Percentiles rank a stretch among this genome's conserved stretches.
Conservation (phyloP, 768 basidiomycete species). For the Paxillus involutus region DNA sequence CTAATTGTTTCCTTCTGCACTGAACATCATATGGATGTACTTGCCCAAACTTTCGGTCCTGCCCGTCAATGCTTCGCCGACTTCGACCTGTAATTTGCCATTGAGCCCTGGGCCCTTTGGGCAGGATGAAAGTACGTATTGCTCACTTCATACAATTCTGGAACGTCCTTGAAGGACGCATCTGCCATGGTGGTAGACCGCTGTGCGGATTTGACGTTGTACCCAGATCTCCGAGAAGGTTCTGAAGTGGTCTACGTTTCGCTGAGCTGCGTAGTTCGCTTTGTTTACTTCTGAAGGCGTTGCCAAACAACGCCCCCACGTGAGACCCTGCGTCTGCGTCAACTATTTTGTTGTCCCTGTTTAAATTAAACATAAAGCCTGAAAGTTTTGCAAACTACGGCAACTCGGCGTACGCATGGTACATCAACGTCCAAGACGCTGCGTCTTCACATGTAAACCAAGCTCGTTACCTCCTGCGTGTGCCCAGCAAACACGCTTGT, state of each 20-base stretch:
- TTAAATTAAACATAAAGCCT: too few species aligned
- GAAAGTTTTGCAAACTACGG: too few species aligned
- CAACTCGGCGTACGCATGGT: too few species aligned
- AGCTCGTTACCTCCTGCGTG: too few species aligned
- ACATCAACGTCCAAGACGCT: too few species aligned
- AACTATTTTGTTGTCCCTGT: neutral
- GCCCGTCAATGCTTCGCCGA: conserved; percentile 86
- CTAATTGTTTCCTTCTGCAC: conserved; percentile 3
- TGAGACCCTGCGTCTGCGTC: neutral
- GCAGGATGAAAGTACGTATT: neutral
- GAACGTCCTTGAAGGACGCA: conserved; percentile 87
- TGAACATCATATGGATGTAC: conserved; percentile 24
- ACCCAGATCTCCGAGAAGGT: neutral
- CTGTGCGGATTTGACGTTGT: neutral
- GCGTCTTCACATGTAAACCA: too few species aligned
- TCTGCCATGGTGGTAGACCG: conserved; percentile 49
- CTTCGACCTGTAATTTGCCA: conserved; percentile 59
- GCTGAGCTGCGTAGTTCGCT: neutral
- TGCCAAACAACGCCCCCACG: conserved; percentile 27
- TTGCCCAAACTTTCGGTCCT: conserved; percentile 90
- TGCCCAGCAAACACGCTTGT: too few species aligned
- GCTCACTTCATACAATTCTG: conserved; percentile 92
- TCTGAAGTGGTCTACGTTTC: neutral
- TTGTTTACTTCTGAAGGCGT: conserved; percentile 21
- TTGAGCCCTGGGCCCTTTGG: conserved; percentile 3